A percentile compares a stretch with the other conserved stretches of the same genome.
These are phyloP conservation scores for Sugiyamaella lignohabitans DNA, from an alignment of 805 yeast species.

Conservation along the genomic window DNA sequence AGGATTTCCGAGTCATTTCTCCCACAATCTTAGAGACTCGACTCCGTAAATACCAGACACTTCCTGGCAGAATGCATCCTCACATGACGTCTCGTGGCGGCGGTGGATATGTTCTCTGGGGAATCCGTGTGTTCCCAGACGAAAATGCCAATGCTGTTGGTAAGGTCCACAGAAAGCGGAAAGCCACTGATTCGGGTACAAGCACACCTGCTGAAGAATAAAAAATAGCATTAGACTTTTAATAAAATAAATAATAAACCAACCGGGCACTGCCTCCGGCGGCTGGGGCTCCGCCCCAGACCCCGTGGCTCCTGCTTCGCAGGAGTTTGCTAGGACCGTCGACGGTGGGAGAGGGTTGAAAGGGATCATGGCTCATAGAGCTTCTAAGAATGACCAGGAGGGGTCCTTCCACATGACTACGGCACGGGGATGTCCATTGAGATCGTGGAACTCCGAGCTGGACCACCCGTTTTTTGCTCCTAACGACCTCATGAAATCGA, in stretches of 20 bases:
- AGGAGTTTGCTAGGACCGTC: too few relatives aligned
- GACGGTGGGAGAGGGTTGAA: too few relatives aligned
- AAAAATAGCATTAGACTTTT: not conserved
- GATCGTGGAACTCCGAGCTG: conserved; percentile 44
- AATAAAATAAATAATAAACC: conserved; percentile 1
- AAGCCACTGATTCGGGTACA: conserved; percentile 17
- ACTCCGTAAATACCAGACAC: conserved; percentile 83
- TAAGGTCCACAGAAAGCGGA: conserved; percentile 34
- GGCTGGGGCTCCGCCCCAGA: not conserved
- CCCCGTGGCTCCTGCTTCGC: too few relatives aligned
- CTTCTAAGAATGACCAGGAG: conserved; percentile 11
- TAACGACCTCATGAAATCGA: conserved; percentile 23
- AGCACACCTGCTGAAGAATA: conserved; percentile 8
- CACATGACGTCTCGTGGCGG: conserved; percentile 87
- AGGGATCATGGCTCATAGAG: too few relatives aligned
- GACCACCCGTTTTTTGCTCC: conserved; percentile 39
- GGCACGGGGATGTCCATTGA: conserved; percentile 30
- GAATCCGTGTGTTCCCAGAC: conserved; percentile 72
- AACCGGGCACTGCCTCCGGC: not conserved
- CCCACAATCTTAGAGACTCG: conserved; percentile 78
- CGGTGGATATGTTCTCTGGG: conserved; percentile 82
- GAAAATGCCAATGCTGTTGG: conserved; percentile 59
- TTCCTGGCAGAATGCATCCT: conserved; percentile 93
- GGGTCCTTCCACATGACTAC: conserved; percentile 18
- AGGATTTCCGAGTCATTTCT: conserved; percentile 67